Percentiles rank a stretch among this genome's conserved stretches.
Evolutionary conservation across 148 eudicot genomes (phyloP).

Genomic region (Suaeda aralocaspica): DNA sequence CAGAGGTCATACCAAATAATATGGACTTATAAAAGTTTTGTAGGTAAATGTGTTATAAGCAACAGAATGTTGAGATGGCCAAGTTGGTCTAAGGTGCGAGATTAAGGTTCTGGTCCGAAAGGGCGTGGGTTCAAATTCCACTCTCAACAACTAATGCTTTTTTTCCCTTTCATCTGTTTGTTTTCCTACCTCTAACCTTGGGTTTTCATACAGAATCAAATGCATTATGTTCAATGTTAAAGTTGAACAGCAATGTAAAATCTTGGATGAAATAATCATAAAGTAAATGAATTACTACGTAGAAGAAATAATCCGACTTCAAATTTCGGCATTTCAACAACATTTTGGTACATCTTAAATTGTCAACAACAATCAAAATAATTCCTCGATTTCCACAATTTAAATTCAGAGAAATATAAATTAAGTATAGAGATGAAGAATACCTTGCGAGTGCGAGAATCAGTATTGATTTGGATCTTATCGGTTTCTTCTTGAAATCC

Average conservation of each 20-base stretch:
- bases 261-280: too few species aligned
- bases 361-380: too few species aligned
- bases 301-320: too few species aligned
- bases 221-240: too few species aligned
- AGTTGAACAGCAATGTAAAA: too few species aligned
- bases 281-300: too few species aligned
- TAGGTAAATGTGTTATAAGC: too few species aligned
- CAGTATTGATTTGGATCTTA: constrained; percentile 78
- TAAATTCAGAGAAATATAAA: neutral
- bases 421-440: neutral
- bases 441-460: constrained; percentile 72
- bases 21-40: too few species aligned
- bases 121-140: constrained; percentile 99
- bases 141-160: constrained; percentile 48
- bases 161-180: neutral
- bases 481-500: constrained; percentile 65
- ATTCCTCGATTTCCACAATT: neutral
- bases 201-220: neutral
- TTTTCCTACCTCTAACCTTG: neutral
- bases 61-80: constrained; percentile 76
- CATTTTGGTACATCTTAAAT: too few species aligned
- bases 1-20: too few species aligned
- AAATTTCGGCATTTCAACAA: too few species aligned
- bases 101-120: constrained; percentile 99
- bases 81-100: constrained; percentile 99